phyloP scores from a whole-genome alignment of 306 rosid species.

The Lupinus albus region DNA sequence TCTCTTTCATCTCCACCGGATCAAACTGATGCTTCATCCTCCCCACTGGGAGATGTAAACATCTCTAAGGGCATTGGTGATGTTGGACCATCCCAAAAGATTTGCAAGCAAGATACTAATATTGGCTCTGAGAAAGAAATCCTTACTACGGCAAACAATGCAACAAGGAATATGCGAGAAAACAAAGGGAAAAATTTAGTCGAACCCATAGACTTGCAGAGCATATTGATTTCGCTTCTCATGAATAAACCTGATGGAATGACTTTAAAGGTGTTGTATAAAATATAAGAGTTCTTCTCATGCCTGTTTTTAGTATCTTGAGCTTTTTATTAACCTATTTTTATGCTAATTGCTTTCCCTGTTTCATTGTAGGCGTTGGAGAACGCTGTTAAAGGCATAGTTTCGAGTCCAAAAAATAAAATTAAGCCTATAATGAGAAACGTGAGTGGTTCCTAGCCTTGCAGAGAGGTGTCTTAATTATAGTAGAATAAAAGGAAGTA shows the following conservation, averaged over 20 bases:
- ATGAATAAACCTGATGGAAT: slow-evolving; percentile 83
- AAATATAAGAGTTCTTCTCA: slow-evolving; percentile 23
- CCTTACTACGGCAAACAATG: slow-evolving; percentile 46
- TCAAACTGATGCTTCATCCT: slow-evolving; percentile 58
- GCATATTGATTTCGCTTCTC: slow-evolving; percentile 66
- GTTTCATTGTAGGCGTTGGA: slow-evolving; percentile 66
- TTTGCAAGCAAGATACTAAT: slow-evolving; percentile 56
- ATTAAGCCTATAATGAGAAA: slow-evolving; percentile 75
- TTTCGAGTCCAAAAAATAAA: slow-evolving; percentile 66
- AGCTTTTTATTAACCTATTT: slow-evolving; percentile 27
- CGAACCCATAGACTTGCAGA: slow-evolving; percentile 70
- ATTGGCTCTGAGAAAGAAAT: slow-evolving; percentile 62
- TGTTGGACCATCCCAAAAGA: slow-evolving; percentile 52
- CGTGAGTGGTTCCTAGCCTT: slow-evolving; percentile 46
- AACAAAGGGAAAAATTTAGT: slow-evolving; percentile 61
- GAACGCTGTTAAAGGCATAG: slow-evolving; percentile 75
- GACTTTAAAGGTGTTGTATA: slow-evolving; percentile 64
- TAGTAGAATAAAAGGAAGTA: background rate
- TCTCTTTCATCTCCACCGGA: slow-evolving; percentile 77
- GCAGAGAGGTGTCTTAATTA: background rate
- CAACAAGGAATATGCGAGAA: slow-evolving; percentile 50
- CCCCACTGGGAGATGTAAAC: slow-evolving; percentile 66
- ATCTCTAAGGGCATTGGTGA: slow-evolving; percentile 62
- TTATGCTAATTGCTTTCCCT: slow-evolving; percentile 31
- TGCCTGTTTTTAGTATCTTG: slow-evolving; percentile 15